Percentiles rank a stretch among this genome's conserved stretches.
Evolutionary conservation across 495 filamentous ascomycete species (phyloP).

Genomic region (Astrothelium macrocarpum): DNA sequence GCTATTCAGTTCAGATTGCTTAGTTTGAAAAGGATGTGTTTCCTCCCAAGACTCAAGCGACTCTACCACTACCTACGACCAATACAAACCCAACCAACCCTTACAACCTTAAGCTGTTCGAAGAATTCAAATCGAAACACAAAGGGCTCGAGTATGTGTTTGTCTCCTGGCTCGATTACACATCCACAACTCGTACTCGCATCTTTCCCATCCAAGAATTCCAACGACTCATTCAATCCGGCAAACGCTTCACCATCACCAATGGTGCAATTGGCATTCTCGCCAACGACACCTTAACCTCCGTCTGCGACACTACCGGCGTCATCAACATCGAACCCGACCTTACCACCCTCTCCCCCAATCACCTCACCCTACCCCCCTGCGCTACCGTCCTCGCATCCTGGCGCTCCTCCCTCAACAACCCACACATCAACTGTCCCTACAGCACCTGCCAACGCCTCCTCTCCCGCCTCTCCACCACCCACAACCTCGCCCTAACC

Average conservation of each 20-base stretch:
- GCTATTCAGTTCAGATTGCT: too few relatives aligned
- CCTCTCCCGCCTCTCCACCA: slow-evolving; percentile 22
- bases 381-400: slow-evolving; percentile 35
- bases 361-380: slow-evolving; percentile 19
- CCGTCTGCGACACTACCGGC: slow-evolving; percentile 48
- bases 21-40: not conserved
- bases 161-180: slow-evolving; percentile 75
- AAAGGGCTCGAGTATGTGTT: slow-evolving; percentile 45
- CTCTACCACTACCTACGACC: not conserved
- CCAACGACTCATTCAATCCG: slow-evolving; percentile 43
- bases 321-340: slow-evolving; percentile 36
- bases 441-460: slow-evolving; percentile 30
- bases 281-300: slow-evolving; percentile 29
- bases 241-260: slow-evolving; percentile 28
- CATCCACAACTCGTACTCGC: slow-evolving; percentile 55
- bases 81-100: slow-evolving; percentile 57
- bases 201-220: slow-evolving; percentile 62
- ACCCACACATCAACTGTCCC: slow-evolving; percentile 43
- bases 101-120: not conserved
- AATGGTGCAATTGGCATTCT: slow-evolving; percentile 30
- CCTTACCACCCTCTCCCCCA: slow-evolving; percentile 24
- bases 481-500: slow-evolving; percentile 43
- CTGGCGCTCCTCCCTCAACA: slow-evolving; percentile 50
- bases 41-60: not conserved
- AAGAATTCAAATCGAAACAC: not conserved